Base-by-base conservation (phyloP, 2,329 filamentous ascomycete genomes). In the Alternaria angustiovoidea region DNA sequence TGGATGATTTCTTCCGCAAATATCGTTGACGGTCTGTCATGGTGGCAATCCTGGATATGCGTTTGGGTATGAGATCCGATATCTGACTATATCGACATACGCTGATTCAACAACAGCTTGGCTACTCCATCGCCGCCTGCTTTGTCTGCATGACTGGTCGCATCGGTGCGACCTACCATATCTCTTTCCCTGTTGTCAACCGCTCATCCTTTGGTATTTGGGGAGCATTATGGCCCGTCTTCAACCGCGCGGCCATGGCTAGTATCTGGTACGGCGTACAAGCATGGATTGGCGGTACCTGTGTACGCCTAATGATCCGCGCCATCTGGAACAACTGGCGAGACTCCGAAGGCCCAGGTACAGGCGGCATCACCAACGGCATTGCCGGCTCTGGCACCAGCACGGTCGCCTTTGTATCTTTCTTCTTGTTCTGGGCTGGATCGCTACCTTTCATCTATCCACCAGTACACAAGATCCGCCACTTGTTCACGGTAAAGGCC, bases 1-100 rank as follows among this genome's bases (percentile, higher is more conserved):
- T 96, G 92, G 93, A 96, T 96, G 92, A 95, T 96, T 64, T 91
- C 91, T 0, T 92, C 91, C 1, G 89, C 91, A 38, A 93, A 93
- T 87, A 92, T 96, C 34, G 86, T 90, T 1, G 83, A 81, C 48
- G 92, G 92, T 12, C 83, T 96, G 22, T 92, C 91, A 7, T 96
- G 93, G 93, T 96, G 93, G 93, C 92, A 96, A 80, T 90, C 91
- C 2, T 81, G 78, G 78, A 66, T 80, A n/a, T 93, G 91, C 73
- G 91, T 97, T 43, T 94, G 93, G 89, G 81, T 73, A 66, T 34
- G 59, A 5, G 8, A 30, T 32, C 20, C 26, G 12, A 34, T 53
- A 8, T n/a, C 12, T 24, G 51, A 2, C 5, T 3, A 34, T 26
- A 16, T 47, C 46, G n/a, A 8, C 16, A 39, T n/a, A 7, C 16